Evolutionary conservation across 202 grass and related monocot genomes (phyloP).

Genomic region (Panicum hallii): DNA sequence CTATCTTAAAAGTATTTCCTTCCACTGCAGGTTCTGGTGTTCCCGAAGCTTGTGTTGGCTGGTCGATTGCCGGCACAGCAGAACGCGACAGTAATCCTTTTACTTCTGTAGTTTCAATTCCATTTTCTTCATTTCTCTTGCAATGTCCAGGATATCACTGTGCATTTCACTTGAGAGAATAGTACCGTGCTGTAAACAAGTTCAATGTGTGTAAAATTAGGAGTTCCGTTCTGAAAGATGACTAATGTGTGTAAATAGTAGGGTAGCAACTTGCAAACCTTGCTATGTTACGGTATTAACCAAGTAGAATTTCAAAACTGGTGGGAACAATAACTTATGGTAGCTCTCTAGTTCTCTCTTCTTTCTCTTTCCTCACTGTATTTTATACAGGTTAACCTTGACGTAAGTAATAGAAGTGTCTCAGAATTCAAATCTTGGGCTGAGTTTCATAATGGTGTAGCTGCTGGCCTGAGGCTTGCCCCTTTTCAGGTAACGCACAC

Average conservation of each 20-base stretch:
- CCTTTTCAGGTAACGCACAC: conserved; percentile 79
- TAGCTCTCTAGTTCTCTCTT: conserved; percentile 41
- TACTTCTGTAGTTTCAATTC: conserved; percentile 27
- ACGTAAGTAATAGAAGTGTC: conserved; percentile 79
- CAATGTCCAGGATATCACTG: neutral
- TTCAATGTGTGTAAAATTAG: conserved; percentile 21
- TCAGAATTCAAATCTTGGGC: conserved; percentile 92
- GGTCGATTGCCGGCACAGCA: conserved; percentile 95
- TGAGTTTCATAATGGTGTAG: conserved; percentile 97
- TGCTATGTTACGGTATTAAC: conserved; percentile 10
- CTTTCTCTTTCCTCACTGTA: conserved; percentile 30
- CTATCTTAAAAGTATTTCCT: conserved; percentile 31
- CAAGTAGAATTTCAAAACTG: conserved; percentile 13
- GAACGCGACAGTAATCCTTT: conserved; percentile 77
- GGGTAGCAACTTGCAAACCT: neutral
- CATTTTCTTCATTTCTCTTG: conserved; percentile 22
- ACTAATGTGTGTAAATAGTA: conserved; percentile 11
- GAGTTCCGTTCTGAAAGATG: neutral
- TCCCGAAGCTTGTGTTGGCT: conserved; percentile 93
- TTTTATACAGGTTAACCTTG: conserved; percentile 89
- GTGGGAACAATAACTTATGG: conserved; percentile 1
- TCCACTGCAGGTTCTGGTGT: conserved; percentile 74
- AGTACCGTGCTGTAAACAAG: conserved; percentile 9
- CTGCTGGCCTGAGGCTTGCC: conserved; percentile 93
- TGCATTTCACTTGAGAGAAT: conserved; percentile 22